Conservation (phyloP, 805 yeast genomes). For the Sugiyamaella mastotermitis region DNA sequence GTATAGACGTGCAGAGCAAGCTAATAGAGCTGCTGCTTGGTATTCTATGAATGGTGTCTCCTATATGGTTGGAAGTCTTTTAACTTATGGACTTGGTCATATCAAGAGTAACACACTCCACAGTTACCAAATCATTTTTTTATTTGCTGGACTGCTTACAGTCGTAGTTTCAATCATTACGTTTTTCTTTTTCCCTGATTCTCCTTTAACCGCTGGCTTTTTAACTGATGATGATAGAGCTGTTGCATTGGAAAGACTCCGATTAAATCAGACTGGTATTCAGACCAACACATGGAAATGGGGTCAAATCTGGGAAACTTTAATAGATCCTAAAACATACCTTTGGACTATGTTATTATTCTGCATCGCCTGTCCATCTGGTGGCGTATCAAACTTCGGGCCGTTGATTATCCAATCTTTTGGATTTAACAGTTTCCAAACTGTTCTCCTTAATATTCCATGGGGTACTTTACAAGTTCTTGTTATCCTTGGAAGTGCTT, state of each 20-base stretch:
- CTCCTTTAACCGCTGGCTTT: constrained; percentile 19
- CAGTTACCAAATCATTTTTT: constrained; percentile 40
- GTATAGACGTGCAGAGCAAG: constrained; percentile 41
- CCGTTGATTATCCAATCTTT: constrained; percentile 28
- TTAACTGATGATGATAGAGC: constrained; percentile 18
- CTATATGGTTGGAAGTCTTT: constrained; percentile 39
- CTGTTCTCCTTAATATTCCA: constrained; percentile 44
- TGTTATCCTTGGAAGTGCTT: constrained; percentile 20
- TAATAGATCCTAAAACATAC: constrained; percentile 37
- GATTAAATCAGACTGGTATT: constrained; percentile 39
- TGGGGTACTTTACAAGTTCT: no score
- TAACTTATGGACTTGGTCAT: constrained; percentile 41
- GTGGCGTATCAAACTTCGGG: constrained; percentile 31
- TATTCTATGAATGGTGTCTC: constrained; percentile 37
- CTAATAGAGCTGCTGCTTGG: constrained; percentile 41
- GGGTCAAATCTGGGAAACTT: constrained; percentile 40
- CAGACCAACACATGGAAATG: constrained; percentile 36
- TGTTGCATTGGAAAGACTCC: constrained; percentile 20
- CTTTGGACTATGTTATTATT: constrained; percentile 25
- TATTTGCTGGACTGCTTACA: constrained; percentile 52
- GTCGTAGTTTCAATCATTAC: constrained; percentile 29
- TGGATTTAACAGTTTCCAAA: constrained; percentile 28
- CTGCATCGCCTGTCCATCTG: constrained; percentile 26
- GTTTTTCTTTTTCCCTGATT: constrained; percentile 14
- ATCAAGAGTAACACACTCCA: constrained; percentile 24